phyloP scores from a whole-genome alignment of 441 rosid species.

The Euphorbia celastroides region DNA sequence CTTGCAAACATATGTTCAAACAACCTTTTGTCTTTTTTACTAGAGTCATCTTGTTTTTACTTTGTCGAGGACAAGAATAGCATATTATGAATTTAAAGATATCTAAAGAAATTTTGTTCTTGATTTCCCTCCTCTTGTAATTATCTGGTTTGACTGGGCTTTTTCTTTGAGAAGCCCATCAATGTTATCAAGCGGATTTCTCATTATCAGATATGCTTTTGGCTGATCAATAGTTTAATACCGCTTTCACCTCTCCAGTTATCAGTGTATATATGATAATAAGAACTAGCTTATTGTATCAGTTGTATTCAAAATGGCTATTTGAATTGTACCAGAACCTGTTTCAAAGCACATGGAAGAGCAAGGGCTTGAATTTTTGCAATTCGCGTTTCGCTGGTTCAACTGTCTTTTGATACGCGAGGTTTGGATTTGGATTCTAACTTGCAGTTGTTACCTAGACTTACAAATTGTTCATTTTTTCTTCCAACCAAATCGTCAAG shows the following conservation, averaged over 20 bases:
- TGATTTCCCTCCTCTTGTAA: not conserved
- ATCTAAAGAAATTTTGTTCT: not conserved
- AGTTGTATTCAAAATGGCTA: not conserved
- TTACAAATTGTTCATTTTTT: not conserved
- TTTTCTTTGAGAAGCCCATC: not conserved
- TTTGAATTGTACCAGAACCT: conserved; percentile 57
- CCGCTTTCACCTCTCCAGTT: conserved; percentile 1
- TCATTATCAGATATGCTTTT: conserved; percentile 3
- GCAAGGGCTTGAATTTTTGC: conserved; percentile 97
- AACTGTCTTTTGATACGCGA: conserved; percentile 95
- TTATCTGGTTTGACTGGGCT: not conserved
- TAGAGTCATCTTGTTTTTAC: not conserved
- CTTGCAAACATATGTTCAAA: not conserved
- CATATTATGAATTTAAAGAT: not conserved
- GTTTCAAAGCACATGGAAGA: conserved; percentile 94
- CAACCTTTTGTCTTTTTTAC: not conserved
- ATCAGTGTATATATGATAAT: not conserved
- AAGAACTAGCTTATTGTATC: not conserved
- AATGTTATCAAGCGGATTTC: not conserved
- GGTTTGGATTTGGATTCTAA: conserved; percentile 36
- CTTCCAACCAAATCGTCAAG: not conserved
- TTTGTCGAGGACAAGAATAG: not conserved
- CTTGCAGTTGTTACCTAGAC: not conserved
- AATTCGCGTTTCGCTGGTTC: conserved; percentile 98
- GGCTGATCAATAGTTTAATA: not conserved